These are phyloP conservation scores for Mallotus nudiflorus DNA, from an alignment of 345 rosid species.

Conservation along the genomic window DNA sequence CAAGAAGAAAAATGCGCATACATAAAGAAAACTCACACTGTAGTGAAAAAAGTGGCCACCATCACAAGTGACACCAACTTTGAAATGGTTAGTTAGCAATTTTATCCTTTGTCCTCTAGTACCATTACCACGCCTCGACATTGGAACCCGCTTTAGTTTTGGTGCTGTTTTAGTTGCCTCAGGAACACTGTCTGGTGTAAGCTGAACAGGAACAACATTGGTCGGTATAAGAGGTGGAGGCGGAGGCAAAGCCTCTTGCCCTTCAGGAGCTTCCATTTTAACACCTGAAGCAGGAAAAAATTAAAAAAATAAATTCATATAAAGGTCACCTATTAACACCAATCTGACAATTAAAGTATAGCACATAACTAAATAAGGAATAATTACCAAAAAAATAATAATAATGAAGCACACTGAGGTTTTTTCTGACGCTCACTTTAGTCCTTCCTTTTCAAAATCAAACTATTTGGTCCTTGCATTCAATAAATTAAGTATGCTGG, in stretches of 20 bases:
- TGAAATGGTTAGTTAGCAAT: conserved; percentile 28
- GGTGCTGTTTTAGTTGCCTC: conserved; percentile 3
- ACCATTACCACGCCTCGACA: conserved; percentile 23
- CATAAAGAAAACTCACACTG: conserved; percentile 14
- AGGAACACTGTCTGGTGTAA: neutral
- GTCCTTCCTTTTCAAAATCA: too few relatives aligned
- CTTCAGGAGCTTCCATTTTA: conserved; percentile 19
- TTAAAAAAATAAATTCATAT: neutral
- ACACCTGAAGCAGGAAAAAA: neutral
- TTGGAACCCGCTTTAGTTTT: conserved; percentile 16
- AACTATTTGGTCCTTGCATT: too few relatives aligned
- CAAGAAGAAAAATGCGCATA: neutral
- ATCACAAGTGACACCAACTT: conserved; percentile 14
- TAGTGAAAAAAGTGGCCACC: conserved; percentile 22
- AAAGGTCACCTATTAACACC: too few relatives aligned
- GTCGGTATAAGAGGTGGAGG: conserved; percentile 22
- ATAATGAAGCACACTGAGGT: too few relatives aligned
- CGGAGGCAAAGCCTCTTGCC: conserved; percentile 15
- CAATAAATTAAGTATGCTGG: too few relatives aligned
- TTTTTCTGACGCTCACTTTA: too few relatives aligned
- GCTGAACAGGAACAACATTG: conserved; percentile 12
- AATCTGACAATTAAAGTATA: too few relatives aligned
- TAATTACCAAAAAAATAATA: too few relatives aligned
- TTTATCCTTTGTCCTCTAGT: conserved; percentile 23
- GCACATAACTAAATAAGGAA: too few relatives aligned